A percentile compares a stretch with the other conserved stretches of the same genome.
These are phyloP conservation scores for Tulasnella sp. DNA, from an alignment of 768 basidiomycete genomes.

Conservation along the genomic window DNA sequence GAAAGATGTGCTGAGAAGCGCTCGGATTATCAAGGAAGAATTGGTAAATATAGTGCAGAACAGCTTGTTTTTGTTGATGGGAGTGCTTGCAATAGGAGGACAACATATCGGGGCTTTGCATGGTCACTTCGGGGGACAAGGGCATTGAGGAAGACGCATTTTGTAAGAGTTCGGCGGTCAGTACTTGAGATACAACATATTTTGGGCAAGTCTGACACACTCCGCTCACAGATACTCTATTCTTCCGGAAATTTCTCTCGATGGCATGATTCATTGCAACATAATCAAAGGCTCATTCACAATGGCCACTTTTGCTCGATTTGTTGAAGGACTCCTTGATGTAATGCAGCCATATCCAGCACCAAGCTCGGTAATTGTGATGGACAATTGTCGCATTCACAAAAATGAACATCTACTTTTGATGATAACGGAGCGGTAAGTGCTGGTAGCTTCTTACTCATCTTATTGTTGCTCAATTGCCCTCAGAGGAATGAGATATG, in stretches of 20 bases:
- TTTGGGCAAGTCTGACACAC: too few species aligned
- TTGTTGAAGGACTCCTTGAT: slow-evolving; percentile 20
- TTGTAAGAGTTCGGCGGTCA: slow-evolving; percentile 15
- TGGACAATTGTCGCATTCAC: slow-evolving; percentile 23
- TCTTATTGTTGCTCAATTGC: neutral
- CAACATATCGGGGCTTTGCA: slow-evolving; percentile 7
- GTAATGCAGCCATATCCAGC: slow-evolving; percentile 21
- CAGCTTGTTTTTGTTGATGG: slow-evolving; percentile 18
- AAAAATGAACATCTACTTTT: slow-evolving; percentile 14
- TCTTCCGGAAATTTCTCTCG: slow-evolving; percentile 24
- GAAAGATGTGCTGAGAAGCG: slow-evolving; percentile 11
- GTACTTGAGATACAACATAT: neutral
- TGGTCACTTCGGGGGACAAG: slow-evolving; percentile 12
- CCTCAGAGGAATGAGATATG: slow-evolving; percentile 10
- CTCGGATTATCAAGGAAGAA: neutral
- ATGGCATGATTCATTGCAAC: slow-evolving; percentile 22
- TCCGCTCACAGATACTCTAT: slow-evolving; percentile 25
- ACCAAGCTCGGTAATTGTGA: slow-evolving; percentile 20
- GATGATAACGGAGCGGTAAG: slow-evolving; percentile 16
- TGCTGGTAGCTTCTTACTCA: neutral
- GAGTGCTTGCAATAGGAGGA: neutral
- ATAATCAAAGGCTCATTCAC: slow-evolving; percentile 21
- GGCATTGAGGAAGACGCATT: neutral
- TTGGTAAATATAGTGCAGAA: slow-evolving; percentile 1
- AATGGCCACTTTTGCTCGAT: slow-evolving; percentile 18